Percentiles rank a stretch among this genome's conserved stretches.
Conservation (phyloP, 805 yeast species). For the Candida krabiensis region DNA sequence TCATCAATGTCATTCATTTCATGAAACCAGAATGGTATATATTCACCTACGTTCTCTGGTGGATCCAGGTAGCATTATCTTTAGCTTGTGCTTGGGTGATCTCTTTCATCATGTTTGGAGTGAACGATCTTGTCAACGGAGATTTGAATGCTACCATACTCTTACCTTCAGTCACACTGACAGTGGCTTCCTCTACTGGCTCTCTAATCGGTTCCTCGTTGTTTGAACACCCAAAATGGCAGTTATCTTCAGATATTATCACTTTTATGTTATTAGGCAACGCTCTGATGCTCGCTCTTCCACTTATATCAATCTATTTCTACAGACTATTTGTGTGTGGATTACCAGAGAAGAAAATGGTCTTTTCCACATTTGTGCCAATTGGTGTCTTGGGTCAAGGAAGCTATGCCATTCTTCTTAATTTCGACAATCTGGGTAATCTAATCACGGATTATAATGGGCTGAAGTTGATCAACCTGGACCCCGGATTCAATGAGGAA, state of each 20-base stretch:
- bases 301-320: slow-evolving; percentile 55
- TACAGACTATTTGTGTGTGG: slow-evolving; percentile 59
- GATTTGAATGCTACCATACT: slow-evolving; percentile 58
- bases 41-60: slow-evolving; percentile 66
- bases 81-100: slow-evolving; percentile 62
- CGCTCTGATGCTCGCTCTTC: slow-evolving; percentile 61
- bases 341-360: slow-evolving; percentile 51
- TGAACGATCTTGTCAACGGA: slow-evolving; percentile 32
- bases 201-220: slow-evolving; percentile 48
- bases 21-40: slow-evolving; percentile 44
- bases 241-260: slow-evolving; percentile 53
- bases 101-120: slow-evolving; percentile 48
- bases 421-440: slow-evolving; percentile 17
- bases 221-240: slow-evolving; percentile 27
- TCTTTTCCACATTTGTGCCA: slow-evolving; percentile 74
- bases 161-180: slow-evolving; percentile 76
- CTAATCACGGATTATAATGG: slow-evolving; percentile 14
- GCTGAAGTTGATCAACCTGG: slow-evolving; percentile 10
- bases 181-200: slow-evolving; percentile 76
- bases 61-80: slow-evolving; percentile 60
- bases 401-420: slow-evolving; percentile 56
- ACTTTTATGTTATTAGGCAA: slow-evolving; percentile 65
- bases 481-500: slow-evolving; percentile 6
- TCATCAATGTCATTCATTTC: slow-evolving; percentile 55
- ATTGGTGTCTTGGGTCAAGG: slow-evolving; percentile 89